phyloP scores from a whole-genome alignment of 2,329 filamentous ascomycete species.

The Teratosphaeria nubilosa region DNA sequence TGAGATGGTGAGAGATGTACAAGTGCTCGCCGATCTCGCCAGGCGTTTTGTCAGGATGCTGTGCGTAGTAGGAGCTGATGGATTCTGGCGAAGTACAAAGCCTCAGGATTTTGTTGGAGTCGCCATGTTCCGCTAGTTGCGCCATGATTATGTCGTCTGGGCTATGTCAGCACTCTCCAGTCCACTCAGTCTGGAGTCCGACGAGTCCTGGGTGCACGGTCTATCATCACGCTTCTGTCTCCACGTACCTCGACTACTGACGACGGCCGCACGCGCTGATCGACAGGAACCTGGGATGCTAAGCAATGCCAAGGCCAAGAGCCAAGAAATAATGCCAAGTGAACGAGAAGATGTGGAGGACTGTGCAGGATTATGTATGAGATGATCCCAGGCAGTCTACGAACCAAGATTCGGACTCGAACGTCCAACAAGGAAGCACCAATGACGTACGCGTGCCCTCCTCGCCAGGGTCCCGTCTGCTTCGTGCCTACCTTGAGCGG shows the following conservation, averaged over 20 bases:
- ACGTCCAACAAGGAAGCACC: not conserved
- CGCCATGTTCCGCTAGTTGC: not conserved
- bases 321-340: not conserved
- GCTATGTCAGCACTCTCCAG: not conserved
- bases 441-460: not conserved
- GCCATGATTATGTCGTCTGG: not conserved
- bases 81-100: constrained; percentile 12
- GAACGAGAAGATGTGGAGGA: not conserved
- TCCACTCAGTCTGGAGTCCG: not conserved
- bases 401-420: not conserved
- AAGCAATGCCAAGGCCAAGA: not conserved
- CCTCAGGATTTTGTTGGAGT: constrained; percentile 1
- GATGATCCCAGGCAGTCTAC: not conserved
- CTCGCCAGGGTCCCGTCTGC: not conserved
- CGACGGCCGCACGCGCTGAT: not conserved
- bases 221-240: not conserved
- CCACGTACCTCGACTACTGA: not conserved
- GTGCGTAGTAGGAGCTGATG: constrained; percentile 16
- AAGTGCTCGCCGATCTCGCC: constrained; percentile 17
- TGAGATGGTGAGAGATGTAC: constrained; percentile 17
- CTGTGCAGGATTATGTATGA: not conserved
- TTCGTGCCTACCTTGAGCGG: not conserved
- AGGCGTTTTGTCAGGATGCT: constrained; percentile 14
- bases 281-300: not conserved
- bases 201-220: not conserved